These are phyloP conservation scores for Verticillium zaregamsianum DNA, from an alignment of 2,329 filamentous ascomycete species.

Conservation along the genomic window DNA sequence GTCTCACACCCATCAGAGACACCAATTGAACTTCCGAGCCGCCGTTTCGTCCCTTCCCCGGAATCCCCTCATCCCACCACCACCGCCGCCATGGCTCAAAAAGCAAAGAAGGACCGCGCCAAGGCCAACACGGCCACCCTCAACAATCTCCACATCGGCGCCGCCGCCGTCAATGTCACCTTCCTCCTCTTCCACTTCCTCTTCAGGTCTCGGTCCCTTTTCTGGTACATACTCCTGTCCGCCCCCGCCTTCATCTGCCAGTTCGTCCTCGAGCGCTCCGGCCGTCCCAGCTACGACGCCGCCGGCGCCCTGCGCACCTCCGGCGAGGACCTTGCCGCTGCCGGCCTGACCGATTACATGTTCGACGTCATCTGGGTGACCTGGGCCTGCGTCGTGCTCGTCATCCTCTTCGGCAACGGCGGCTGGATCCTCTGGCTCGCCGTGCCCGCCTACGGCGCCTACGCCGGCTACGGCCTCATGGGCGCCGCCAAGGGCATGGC, in stretches of 20 bases:
- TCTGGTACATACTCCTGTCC: conserved; percentile 69
- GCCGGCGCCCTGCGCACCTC: conserved; percentile 66
- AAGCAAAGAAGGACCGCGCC: conserved; percentile 63
- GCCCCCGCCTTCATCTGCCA: conserved; percentile 74
- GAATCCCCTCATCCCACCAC: neutral
- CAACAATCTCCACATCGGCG: conserved; percentile 76
- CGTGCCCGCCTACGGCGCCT: conserved; percentile 51
- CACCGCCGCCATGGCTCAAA: conserved; percentile 49
- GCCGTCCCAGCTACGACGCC: conserved; percentile 69
- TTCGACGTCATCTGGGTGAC: conserved; percentile 97
- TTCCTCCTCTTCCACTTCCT: conserved; percentile 72
- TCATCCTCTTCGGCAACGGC: conserved; percentile 75
- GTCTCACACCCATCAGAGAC: neutral
- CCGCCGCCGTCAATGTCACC: conserved; percentile 64
- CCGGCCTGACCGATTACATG: conserved; percentile 94
- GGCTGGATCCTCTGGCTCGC: conserved; percentile 55
- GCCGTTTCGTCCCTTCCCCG: neutral
- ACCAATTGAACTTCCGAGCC: too few species aligned
- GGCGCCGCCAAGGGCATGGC: conserved; percentile 52
- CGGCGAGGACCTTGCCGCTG: conserved; percentile 83
- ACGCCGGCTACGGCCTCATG: conserved; percentile 50
- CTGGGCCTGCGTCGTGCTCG: conserved; percentile 71
- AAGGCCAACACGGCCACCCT: conserved; percentile 74
- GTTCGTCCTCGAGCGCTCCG: conserved; percentile 78
- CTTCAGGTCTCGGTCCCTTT: conserved; percentile 58